Evolutionary conservation across 2,329 filamentous ascomycete species (phyloP).

Genomic region (Calonectria crousiana): DNA sequence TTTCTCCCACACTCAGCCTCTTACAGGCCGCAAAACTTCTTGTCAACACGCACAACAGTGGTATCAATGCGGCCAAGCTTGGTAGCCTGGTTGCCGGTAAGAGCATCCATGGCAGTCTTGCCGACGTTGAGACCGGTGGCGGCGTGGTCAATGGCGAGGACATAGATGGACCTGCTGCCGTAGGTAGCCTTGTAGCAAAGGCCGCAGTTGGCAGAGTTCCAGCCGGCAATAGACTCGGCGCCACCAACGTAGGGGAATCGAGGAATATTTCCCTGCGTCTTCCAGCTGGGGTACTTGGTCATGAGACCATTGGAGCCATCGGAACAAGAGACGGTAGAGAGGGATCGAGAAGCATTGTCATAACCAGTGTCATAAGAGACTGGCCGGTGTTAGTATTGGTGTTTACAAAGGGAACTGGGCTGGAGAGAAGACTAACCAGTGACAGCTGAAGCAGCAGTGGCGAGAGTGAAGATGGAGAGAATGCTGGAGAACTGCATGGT

Average conservation of each 20-base stretch:
- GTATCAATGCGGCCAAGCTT: slow-evolving; percentile 67
- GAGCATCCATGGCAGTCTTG: slow-evolving; percentile 64
- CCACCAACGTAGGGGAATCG: slow-evolving; percentile 69
- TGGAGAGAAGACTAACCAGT: slow-evolving; percentile 43
- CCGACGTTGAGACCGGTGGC: slow-evolving; percentile 67
- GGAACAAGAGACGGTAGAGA: slow-evolving; percentile 73
- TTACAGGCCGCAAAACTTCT: slow-evolving; percentile 58
- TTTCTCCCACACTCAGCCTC: slow-evolving; percentile 13
- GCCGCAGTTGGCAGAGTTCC: slow-evolving; percentile 70
- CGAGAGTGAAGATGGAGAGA: slow-evolving; percentile 53
- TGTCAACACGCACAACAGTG: slow-evolving; percentile 56
- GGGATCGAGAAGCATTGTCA: slow-evolving; percentile 68
- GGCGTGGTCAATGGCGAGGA: slow-evolving; percentile 68
- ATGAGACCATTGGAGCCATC: slow-evolving; percentile 76
- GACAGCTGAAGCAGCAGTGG: slow-evolving; percentile 52
- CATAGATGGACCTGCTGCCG: slow-evolving; percentile 62
- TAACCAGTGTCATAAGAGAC: slow-evolving; percentile 82
- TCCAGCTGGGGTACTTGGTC: slow-evolving; percentile 68
- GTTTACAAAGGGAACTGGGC: not conserved
- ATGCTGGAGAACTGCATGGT: slow-evolving; percentile 53
- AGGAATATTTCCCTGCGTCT: slow-evolving; percentile 64
- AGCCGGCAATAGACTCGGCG: slow-evolving; percentile 62
- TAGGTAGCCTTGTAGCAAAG: slow-evolving; percentile 69
- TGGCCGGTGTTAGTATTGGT: slow-evolving; percentile 34
- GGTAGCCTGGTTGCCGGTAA: slow-evolving; percentile 65